These are phyloP conservation scores for Neurospora sp. DNA, from an alignment of 495 filamentous ascomycete genomes.

Conservation along the genomic window DNA sequence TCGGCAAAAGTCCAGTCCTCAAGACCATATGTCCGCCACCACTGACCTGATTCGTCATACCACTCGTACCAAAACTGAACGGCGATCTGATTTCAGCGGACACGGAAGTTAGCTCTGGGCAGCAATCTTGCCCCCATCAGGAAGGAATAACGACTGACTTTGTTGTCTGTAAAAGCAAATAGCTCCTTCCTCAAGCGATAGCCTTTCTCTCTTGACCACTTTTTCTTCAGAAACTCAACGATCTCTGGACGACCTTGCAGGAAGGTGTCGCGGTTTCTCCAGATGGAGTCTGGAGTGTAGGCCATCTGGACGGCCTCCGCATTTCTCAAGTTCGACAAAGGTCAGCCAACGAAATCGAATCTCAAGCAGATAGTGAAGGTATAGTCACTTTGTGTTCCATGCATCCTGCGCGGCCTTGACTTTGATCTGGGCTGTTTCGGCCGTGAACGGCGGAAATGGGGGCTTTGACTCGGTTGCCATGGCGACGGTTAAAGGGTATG, in stretches of 20 bases:
- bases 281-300: conserved; percentile 71
- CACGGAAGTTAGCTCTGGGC: background rate
- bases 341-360: background rate
- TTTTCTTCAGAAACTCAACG: conserved; percentile 59
- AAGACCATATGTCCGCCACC: conserved; percentile 85
- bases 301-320: conserved; percentile 54
- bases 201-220: conserved; percentile 65
- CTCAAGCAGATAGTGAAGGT: background rate
- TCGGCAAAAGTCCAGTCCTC: conserved; percentile 88
- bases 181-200: conserved; percentile 83
- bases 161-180: conserved; percentile 62
- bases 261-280: conserved; percentile 72
- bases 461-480: conserved; percentile 20
- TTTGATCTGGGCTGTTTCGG: conserved; percentile 60
- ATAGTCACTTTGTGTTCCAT: conserved; percentile 68
- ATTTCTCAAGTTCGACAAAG: conserved; percentile 34
- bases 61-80: conserved; percentile 95
- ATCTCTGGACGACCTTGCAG: conserved; percentile 60
- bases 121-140: background rate
- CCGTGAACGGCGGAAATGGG: conserved; percentile 72
- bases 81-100: conserved; percentile 43
- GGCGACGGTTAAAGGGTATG: background rate
- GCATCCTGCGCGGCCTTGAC: conserved; percentile 79
- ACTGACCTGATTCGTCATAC: conserved; percentile 61
- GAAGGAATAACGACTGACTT: conserved; percentile 20